Base-by-base conservation (phyloP, 805 yeast genomes). In the Pichia heedii region DNA sequence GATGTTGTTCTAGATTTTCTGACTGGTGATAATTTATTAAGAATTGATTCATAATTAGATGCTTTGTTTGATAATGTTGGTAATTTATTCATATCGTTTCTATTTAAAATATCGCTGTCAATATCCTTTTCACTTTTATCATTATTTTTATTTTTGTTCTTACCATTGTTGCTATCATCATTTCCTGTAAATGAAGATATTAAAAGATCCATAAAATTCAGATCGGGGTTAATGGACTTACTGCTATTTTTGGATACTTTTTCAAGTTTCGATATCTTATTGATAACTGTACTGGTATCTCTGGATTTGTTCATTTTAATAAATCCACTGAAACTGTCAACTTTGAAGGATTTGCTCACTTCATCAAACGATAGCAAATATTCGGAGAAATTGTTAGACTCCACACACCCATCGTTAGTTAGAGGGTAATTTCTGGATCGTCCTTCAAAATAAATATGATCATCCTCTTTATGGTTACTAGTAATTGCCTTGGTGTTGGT, bases 291-390 rank as follows among this genome's bases (percentile, higher is more conserved):
- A 7, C 36, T 48, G 3, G 61, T 60, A 30, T 59, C 60, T 33
- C 67, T 47, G 3, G 66, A 58, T 49, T 61, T 62, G 41, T 46
- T 54, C 60, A 63, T 53, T 34, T 56, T 53, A 24, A 63, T 49
- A 12, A 51, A 45, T 2, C 62, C 61, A 33, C 48, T 48, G 44
- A 57, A 54, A 30, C 41, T 44, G 32, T 61, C 61, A 44, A 62
- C 43, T 37, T 51, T 50, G 47, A 63, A 62, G 16, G 41, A 39
- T 20, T 53, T 54, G 3, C 50, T 40, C 12, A 55, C 52, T 27
- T 51, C 50, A 44, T 63, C 63, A 42, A 49, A 63, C 6, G 56
- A 36, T 29, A 63, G 41, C 2, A 55, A 45, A 32, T 47, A 58
- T 20, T 63, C 67, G n/a, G 56, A 43, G 29, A 29, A 16, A 32